phyloP scores from a whole-genome alignment of 345 rosid species.

The Rhizophora apiculata region DNA sequence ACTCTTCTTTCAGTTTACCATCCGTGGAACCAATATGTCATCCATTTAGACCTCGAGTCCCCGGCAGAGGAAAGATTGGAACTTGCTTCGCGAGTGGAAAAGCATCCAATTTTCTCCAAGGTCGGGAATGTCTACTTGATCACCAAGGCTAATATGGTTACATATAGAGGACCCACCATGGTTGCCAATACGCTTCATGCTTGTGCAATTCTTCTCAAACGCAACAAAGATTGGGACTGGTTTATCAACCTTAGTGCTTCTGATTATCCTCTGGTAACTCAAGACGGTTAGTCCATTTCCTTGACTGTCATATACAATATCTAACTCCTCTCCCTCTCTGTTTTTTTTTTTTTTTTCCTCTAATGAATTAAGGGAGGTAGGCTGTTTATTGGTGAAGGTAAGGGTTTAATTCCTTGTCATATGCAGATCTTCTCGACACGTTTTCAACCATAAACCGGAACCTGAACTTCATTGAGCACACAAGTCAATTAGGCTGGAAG shows the following conservation, averaged over 20 bases:
- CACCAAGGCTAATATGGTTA: slow-evolving; percentile 93
- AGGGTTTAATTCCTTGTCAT: slow-evolving; percentile 13
- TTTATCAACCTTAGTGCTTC: slow-evolving; percentile 99
- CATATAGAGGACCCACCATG: slow-evolving; percentile 98
- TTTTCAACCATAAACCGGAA: slow-evolving; percentile 64
- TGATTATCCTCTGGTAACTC: slow-evolving; percentile 97
- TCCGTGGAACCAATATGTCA: slow-evolving; percentile 82
- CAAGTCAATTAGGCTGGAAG: slow-evolving; percentile 94
- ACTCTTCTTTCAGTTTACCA: slow-evolving; percentile 88
- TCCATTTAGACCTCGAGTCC: slow-evolving; percentile 95
- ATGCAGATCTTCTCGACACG: slow-evolving; percentile 73
- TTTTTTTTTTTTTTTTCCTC: neutral
- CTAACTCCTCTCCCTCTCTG: neutral
- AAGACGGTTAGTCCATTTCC: slow-evolving; percentile 66
- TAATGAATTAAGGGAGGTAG: neutral
- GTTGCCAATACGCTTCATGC: slow-evolving; percentile 99
- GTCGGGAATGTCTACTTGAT: slow-evolving; percentile 79
- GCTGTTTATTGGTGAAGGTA: neutral
- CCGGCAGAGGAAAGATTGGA: slow-evolving; percentile 78
- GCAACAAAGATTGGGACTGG: slow-evolving; percentile 93
- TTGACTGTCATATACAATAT: slow-evolving; percentile 9
- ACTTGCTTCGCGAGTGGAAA: slow-evolving; percentile 64
- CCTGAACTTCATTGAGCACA: slow-evolving; percentile 89
- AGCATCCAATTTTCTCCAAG: slow-evolving; percentile 61
- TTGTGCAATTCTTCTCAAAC: slow-evolving; percentile 86